Conservation (phyloP, 176 grass and related monocot genomes). For the Triticum monococcum region DNA sequence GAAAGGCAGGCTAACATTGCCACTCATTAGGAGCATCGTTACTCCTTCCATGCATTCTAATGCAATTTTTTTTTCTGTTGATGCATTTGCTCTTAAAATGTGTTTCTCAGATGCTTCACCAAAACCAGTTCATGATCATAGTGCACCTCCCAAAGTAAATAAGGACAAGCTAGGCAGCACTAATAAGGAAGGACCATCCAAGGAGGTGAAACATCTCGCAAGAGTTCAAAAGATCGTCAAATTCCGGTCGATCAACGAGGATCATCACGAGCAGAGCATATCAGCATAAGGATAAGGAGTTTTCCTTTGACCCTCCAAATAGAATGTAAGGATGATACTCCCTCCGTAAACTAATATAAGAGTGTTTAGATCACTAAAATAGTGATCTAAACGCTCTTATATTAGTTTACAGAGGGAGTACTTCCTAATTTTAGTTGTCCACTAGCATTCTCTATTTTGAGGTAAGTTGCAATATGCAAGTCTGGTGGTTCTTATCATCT, state of each 20-base stretch:
- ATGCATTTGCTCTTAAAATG: background rate
- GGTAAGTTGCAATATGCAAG: background rate
- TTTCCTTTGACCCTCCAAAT: constrained; percentile 5
- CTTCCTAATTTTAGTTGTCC: background rate
- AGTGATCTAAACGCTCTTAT: too few species aligned
- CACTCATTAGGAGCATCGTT: background rate
- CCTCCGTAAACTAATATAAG: too few species aligned
- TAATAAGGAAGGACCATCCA: constrained; percentile 34
- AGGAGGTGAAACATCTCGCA: constrained; percentile 67
- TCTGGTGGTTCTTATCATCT: background rate
- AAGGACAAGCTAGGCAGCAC: constrained; percentile 16
- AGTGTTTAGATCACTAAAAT: too few species aligned
- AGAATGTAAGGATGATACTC: background rate
- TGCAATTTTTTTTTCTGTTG: background rate
- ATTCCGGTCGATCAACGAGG: constrained; percentile 40
- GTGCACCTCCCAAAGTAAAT: background rate
- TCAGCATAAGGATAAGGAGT: constrained; percentile 2
- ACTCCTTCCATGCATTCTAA: background rate
- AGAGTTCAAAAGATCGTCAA: constrained; percentile 67
- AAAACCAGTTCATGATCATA: background rate
- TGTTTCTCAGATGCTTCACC: constrained; percentile 30
- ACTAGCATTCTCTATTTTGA: background rate
- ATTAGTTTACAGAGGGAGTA: too few species aligned
- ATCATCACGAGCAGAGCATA: background rate
- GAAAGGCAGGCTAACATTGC: constrained; percentile 12